Base-by-base conservation (phyloP, 2,329 filamentous ascomycete genomes). In the Hyphodiscus sp. region DNA sequence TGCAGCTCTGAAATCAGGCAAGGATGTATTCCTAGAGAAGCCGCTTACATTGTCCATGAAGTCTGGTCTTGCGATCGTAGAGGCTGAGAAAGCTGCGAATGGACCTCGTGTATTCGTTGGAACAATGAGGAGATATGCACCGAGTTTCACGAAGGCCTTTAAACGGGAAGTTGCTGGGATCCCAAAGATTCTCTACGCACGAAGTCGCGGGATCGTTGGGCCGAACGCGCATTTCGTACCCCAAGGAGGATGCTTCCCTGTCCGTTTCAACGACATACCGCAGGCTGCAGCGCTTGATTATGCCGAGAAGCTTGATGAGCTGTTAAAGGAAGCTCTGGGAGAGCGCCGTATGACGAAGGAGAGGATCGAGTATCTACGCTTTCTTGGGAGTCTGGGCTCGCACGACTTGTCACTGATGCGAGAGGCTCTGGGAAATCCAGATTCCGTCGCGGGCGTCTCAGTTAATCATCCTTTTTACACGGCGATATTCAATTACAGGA, bases 61-160 rank as follows among this genome's bases (percentile, higher is more conserved):
- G 1, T 74, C 76, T 46, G 68, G 75, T 0, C 66, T 75, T 23
- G 63, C 68, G 0, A 75, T 86, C 20, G 67, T 76, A 29, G 73
- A 69, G 0, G 80, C 80, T 0, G 76, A 82, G 62, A 65, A 67
- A 18, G 60, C 55, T 1, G 72, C 73, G 0, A 60, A 65, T 11
- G 74, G 72, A 0, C 59, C 56, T 29, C 7, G 29, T 8, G 72
- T 83, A 1, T 80, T 85, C 61, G 78, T 86, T 0, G 81, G 80
- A 1, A 82, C 79, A 52, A 82, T 82, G 73, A 71, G 82, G 19
- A 73, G 82, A n/a, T 83, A 83, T 60, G 81, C 82, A 0, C 68
- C 76, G 0, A 73, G 74, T 0, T 83, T 83, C 57, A 66, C 72
- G 0, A 71, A 78, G 20, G 74, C 77, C 0, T 73, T 84, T 42